Percentiles rank a stretch among this genome's conserved stretches.
These are phyloP conservation scores for Fusarium devonianum DNA, from an alignment of 2,329 filamentous ascomycete species.

Conservation along the genomic window DNA sequence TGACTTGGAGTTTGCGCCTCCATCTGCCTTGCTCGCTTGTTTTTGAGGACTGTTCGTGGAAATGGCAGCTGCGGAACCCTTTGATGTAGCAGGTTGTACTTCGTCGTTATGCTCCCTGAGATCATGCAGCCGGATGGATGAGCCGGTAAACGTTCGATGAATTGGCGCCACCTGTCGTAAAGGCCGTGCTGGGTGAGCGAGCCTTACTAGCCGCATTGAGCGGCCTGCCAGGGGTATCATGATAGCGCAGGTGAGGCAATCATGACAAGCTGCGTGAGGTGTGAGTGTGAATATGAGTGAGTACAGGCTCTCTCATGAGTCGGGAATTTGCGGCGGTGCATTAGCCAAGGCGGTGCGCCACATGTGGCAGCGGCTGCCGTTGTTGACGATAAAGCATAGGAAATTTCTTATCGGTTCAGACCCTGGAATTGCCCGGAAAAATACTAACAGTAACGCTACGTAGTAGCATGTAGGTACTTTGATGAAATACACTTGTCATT, in stretches of 20 bases:
- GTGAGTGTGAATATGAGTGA: slow-evolving; percentile 11
- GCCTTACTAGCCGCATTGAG: slow-evolving; percentile 20
- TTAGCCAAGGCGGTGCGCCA: slow-evolving; percentile 18
- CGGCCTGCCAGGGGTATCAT: slow-evolving; percentile 33
- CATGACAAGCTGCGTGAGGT: slow-evolving; percentile 28
- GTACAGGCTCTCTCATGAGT: slow-evolving; percentile 25
- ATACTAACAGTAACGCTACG: too few relatives aligned
- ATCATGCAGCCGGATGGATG: slow-evolving; percentile 13
- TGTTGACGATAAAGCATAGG: slow-evolving; percentile 21
- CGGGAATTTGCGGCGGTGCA: slow-evolving; percentile 25
- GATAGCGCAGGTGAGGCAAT: slow-evolving; percentile 16
- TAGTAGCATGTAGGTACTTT: too few relatives aligned
- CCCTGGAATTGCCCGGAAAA: slow-evolving; percentile 6
- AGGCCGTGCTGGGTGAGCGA: neutral
- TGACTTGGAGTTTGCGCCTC: neutral
- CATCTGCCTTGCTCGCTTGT: neutral
- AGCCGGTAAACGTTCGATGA: slow-evolving; percentile 25
- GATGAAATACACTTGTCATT: too few relatives aligned
- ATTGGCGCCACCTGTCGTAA: slow-evolving; percentile 1
- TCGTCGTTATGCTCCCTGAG: slow-evolving; percentile 4
- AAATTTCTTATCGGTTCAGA: slow-evolving; percentile 26
- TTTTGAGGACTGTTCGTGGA: neutral
- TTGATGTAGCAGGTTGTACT: neutral
- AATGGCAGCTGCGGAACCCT: neutral
- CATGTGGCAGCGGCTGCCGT: slow-evolving; percentile 14